These are phyloP conservation scores for Durio zibethinus DNA, from an alignment of 345 rosid genomes.

Conservation along the genomic window DNA sequence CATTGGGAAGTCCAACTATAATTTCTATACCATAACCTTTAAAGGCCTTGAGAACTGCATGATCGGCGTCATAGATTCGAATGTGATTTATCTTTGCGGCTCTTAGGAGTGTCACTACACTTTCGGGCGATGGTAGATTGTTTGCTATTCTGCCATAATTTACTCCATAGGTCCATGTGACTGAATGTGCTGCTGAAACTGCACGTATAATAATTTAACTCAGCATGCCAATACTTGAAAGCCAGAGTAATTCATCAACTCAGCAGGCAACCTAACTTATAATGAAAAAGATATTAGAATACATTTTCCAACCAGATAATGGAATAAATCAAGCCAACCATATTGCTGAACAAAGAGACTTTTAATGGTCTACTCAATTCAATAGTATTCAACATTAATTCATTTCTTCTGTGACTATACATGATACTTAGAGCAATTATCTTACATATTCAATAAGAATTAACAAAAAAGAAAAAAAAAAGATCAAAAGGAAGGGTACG, in stretches of 20 bases:
- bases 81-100: constrained; percentile 72
- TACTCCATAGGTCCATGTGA: constrained; percentile 79
- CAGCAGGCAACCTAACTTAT: background rate
- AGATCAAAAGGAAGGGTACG: background rate
- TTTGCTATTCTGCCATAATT: constrained; percentile 84
- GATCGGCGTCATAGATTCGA: constrained; percentile 75
- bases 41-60: constrained; percentile 64
- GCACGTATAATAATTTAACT: background rate
- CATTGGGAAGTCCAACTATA: constrained; percentile 70
- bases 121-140: constrained; percentile 58
- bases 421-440: background rate
- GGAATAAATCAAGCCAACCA: background rate
- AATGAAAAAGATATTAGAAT: background rate
- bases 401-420: background rate
- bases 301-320: background rate
- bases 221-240: background rate
- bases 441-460: background rate
- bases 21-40: constrained; percentile 68
- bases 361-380: too few relatives aligned
- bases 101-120: constrained; percentile 77
- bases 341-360: too few relatives aligned
- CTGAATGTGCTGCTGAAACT: constrained; percentile 42
- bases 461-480: too few relatives aligned
- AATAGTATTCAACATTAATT: background rate
- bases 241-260: background rate